These are phyloP conservation scores for Wallacemonas collosoma DNA, from an alignment of 208 protist genomes.

Conservation along the genomic window DNA sequence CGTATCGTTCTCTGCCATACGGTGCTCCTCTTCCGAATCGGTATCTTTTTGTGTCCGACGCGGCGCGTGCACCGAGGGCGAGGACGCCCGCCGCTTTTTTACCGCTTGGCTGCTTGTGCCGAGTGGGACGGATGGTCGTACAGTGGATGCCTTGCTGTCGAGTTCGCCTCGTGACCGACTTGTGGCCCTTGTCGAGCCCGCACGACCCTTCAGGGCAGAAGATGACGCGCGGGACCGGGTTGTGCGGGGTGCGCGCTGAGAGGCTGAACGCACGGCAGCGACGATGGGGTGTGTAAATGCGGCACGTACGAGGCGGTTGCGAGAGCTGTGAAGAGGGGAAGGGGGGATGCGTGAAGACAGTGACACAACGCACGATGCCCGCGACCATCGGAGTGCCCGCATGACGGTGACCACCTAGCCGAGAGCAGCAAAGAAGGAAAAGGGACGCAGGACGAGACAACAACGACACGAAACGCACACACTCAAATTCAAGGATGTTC, in stretches of 20 bases:
- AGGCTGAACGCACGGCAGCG: no score
- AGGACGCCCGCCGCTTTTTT: neutral
- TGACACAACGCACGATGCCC: neutral
- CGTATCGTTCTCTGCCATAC: constrained; percentile 65
- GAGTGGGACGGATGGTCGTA: no score
- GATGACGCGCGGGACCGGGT: no score
- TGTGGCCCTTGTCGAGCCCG: no score
- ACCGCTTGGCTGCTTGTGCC: neutral
- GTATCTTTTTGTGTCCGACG: neutral
- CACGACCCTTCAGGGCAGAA: no score
- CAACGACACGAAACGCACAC: neutral
- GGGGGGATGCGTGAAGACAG: neutral
- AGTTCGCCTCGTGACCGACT: no score
- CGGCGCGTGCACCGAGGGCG: neutral
- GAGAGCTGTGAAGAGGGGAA: neutral
- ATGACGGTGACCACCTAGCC: neutral
- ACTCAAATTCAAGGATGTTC: no score
- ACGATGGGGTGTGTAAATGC: no score
- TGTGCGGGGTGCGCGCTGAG: no score
- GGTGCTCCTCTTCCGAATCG: constrained; percentile 29
- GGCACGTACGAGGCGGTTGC: no score
- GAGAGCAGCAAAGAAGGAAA: constrained; percentile 11
- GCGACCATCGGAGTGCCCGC: neutral
- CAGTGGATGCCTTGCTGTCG: no score
- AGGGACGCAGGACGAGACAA: constrained; percentile 4